Base-by-base conservation (phyloP, 306 rosid species). In the Dryas alaskensis region DNA sequence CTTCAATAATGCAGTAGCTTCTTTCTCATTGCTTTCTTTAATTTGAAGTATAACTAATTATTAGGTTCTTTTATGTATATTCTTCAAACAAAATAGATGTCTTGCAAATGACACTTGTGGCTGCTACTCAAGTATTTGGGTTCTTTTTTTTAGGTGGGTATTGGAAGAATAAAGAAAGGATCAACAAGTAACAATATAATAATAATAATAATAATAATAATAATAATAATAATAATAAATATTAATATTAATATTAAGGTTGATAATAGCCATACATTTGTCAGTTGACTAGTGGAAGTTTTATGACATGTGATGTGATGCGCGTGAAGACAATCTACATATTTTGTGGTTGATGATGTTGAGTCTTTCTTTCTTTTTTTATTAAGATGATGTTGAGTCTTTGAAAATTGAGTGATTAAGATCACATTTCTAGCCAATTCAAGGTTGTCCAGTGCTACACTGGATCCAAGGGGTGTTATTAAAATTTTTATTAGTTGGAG, bases 1-100 rank as follows among this genome's bases (percentile, higher is more conserved):
- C 39, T 69, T 69, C n/a, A 69, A 69, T 4, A 69, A 69, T 51
- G 73, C 73, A 16, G 60, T 13, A 50, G 47, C 42, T 46, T 22
- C 43, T 46, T 46, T 60, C 46, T 43, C 50, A 63, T 42, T 31
- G 3, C 68, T 8, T 3, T 45, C 8, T 5, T 45, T 45, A 45
- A 16, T 43, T 16, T 37, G 2, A 48, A 48, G 46, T 11, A 37
- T 4, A 40, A 40, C 19, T 40, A 22, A 22, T 22, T 1, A 40
- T 25, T 14, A 0, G 50, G 49, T 16, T 43, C 68, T n/a, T 1
- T 31, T 31, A 31, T 31, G 37, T 31, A 31, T 31, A 31, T 31
- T 31, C 37, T 31, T 31, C 37, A 31, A 31, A 31, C 37, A 31
- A 31, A 31, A 31, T 1, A 1, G 37, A 31, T 31, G 37, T 31